Base-by-base conservation (phyloP, 192 early-diverging fungal genomes). In the Entomortierella chlamydospora region DNA sequence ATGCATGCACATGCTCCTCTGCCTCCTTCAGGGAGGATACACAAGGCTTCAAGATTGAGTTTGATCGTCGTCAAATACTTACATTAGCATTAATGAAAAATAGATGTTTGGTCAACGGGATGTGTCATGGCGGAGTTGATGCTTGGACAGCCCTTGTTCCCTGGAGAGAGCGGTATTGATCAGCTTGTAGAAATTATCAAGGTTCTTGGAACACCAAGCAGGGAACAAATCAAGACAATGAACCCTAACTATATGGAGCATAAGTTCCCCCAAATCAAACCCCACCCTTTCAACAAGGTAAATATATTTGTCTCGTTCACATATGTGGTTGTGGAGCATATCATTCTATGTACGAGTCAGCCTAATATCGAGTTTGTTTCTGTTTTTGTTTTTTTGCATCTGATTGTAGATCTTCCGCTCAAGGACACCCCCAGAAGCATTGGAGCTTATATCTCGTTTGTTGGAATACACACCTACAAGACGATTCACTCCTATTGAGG, bases 181-280 rank as follows among this genome's bases (percentile, higher is more conserved):
- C 98, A 99, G 77, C 84, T 99, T 28, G 98, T 99, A 31, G 97
- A 99, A 84, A 99, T 99, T 69, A 99, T 99, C 87, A 99, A 99
- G 85, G 94, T 98, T n/a, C 88, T 99, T 33, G 98, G 98, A 54
- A 99, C 97, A 17, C 98, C 97, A 17, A 94, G 95, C 30, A 87
- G 90, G 66, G 97, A 99, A 70, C 96, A 99, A 81, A 98, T 99
- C 74, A 91, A 92, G 77, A 90, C 90, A 23, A 98, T 99, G 98
- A 99, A 99, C 82, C 95, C 93, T 34, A 95, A 96, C 85, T 99
- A 99, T 83, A 94, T 94, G 72, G 96, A 98, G 73, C 97, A 98
- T 86, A 97, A 97, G 81, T 99, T 99, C 81, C 98, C 98, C 68
- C 94, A 96, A 73, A 99, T 99, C 71, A 96, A 96, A 82, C 90